Conservation (phyloP, 2,329 filamentous ascomycete species). For the Cercospora zeae-maydis region DNA sequence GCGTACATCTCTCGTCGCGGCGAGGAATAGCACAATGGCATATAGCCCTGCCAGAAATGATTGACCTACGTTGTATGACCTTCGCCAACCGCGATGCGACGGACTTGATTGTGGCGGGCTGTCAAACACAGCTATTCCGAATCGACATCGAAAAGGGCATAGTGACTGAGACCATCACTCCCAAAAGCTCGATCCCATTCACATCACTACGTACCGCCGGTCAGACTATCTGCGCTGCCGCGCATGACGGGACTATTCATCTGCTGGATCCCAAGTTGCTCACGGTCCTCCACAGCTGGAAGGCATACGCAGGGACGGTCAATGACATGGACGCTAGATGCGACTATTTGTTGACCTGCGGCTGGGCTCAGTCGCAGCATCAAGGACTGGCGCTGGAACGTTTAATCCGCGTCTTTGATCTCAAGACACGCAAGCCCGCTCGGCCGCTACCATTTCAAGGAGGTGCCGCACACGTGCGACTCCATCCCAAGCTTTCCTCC, state of each 20-base stretch:
- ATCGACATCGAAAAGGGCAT: conserved; percentile 59
- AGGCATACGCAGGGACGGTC: conserved; percentile 81
- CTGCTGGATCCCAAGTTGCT: conserved; percentile 78
- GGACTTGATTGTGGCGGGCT: conserved; percentile 82
- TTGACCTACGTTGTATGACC: conserved; percentile 87
- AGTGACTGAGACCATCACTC: conserved; percentile 41
- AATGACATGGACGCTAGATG: conserved; percentile 97
- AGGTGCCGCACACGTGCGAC: conserved; percentile 87
- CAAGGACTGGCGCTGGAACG: conserved; percentile 81
- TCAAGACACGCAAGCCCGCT: conserved; percentile 84
- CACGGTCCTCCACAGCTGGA: conserved; percentile 79
- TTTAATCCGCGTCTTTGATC: conserved; percentile 90
- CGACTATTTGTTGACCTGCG: conserved; percentile 92
- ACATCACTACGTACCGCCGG: conserved; percentile 84
- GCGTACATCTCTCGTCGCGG: conserved; percentile 83
- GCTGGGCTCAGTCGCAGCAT: conserved; percentile 79
- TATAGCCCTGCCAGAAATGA: conserved; percentile 73
- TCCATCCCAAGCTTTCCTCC: conserved; percentile 94
- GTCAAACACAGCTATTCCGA: conserved; percentile 80
- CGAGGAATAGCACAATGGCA: conserved; percentile 87
- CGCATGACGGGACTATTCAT: conserved; percentile 75
- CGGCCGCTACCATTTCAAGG: conserved; percentile 89
- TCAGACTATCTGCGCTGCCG: conserved; percentile 88
- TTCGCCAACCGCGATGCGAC: conserved; percentile 82
- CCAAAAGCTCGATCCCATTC: conserved; percentile 55